Evolutionary conservation across 2,329 filamentous ascomycete species (phyloP).

Genomic region (Sphaerulina musiva): DNA sequence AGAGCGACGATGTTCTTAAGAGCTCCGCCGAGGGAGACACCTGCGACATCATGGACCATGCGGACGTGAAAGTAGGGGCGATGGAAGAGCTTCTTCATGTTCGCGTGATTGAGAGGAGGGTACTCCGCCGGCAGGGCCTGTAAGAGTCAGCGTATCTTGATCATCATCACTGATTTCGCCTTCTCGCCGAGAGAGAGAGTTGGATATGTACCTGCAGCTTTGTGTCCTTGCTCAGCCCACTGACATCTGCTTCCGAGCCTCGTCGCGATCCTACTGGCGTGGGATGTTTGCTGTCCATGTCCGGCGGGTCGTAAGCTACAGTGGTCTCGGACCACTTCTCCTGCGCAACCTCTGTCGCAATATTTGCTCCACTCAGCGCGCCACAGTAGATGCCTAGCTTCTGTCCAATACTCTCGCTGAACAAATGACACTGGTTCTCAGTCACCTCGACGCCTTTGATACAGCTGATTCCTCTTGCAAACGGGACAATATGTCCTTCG

Average conservation of each 20-base stretch:
- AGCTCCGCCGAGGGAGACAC: constrained; percentile 87
- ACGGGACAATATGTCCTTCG: constrained; percentile 82
- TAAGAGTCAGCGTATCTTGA: not conserved
- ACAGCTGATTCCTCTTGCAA: constrained; percentile 87
- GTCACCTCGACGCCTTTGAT: constrained; percentile 97
- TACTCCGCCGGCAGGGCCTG: constrained; percentile 69
- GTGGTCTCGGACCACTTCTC: constrained; percentile 98
- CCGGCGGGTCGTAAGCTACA: constrained; percentile 88
- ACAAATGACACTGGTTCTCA: constrained; percentile 76
- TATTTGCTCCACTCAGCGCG: constrained; percentile 90
- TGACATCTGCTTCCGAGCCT: constrained; percentile 13
- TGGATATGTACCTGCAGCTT: not conserved
- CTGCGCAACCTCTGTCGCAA: constrained; percentile 85
- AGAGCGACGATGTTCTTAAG: constrained; percentile 96
- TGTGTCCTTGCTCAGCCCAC: constrained; percentile 42
- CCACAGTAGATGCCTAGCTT: constrained; percentile 93
- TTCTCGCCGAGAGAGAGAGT: not conserved
- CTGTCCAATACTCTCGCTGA: constrained; percentile 90
- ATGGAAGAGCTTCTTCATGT: constrained; percentile 83
- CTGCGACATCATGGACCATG: constrained; percentile 90
- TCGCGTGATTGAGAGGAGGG: constrained; percentile 75
- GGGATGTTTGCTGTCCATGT: constrained; percentile 73
- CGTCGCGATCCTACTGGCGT: constrained; percentile 50
- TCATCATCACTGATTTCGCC: not conserved
- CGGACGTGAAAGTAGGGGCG: constrained; percentile 96